Conservation (phyloP, 352 stramenopile genomes). For the Globisporangium paroecandrum region DNA sequence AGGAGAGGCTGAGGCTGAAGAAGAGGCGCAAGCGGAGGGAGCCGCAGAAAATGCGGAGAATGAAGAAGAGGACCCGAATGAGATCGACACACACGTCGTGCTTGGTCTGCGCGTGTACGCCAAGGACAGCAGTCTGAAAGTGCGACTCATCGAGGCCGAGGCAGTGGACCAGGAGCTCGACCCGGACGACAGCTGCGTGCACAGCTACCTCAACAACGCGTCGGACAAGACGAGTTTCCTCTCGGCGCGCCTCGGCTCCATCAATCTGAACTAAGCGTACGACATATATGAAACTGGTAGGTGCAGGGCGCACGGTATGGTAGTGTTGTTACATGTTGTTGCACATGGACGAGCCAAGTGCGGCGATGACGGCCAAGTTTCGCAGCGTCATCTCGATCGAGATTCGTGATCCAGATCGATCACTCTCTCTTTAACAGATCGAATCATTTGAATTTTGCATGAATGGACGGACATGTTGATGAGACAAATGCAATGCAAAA, state of each 20-base stretch:
- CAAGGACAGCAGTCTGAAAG: constrained; percentile 22
- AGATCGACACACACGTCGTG: constrained; percentile 23
- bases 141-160: constrained; percentile 13
- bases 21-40: background rate
- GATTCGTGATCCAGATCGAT: no score
- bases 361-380: no score
- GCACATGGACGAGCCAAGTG: background rate
- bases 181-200: constrained; percentile 29
- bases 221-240: constrained; percentile 14
- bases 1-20: constrained; percentile 1
- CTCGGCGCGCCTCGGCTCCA: constrained; percentile 12
- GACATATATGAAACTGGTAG: no score
- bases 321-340: background rate
- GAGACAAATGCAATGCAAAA: background rate
- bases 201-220: constrained; percentile 17
- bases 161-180: constrained; percentile 16
- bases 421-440: background rate
- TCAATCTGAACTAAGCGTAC: constrained; percentile 1
- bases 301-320: background rate
- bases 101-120: constrained; percentile 34
- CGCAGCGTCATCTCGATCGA: no score
- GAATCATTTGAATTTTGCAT: background rate
- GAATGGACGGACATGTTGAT: background rate
- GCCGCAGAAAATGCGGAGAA: background rate
- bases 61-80: background rate